Base-by-base conservation (phyloP, 176 grass and related monocot genomes). In the Carex parvula region DNA sequence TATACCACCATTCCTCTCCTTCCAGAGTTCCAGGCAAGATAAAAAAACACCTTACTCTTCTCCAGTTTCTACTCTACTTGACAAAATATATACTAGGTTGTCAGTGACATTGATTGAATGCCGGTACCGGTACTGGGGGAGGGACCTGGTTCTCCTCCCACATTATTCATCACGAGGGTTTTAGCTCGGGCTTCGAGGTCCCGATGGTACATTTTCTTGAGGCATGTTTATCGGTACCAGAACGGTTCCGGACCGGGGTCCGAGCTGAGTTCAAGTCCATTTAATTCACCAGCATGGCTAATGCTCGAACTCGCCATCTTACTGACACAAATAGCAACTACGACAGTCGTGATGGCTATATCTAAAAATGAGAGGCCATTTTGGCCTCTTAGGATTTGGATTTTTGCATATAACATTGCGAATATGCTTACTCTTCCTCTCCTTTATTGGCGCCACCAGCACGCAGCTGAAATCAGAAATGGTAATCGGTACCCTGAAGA, bases 401-500 rank as follows among this genome's bases (percentile, higher is more conserved):
- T 95, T 64, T 82, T 85, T 1, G 91, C 93, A 9, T 99, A 99
- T 89, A 92, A 93, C 87, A 42, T 95, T 8, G 93, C 90, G 12
- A 99, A 99, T 83, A 62, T 99, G n/a, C 89, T 99, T 69, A 99
- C 88, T 83, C 89, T 99, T 18, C 96, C 96, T 3, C 91, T 99
- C 57, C 86, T 99, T 58, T 95, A 95, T 6, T 99, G 96, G 96
- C 96, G 96, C 18, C 87, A 92, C 87, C 83, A 80, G 8, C 88
- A 99, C 86, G 32, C 84, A 11, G 60, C 68, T 55, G 37, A 42
- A 82, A 52, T 6, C 58, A 42, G 48, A 5, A 46, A 76, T 18
- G 65, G 73, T 2, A 70, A 60, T 39, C 68, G 55, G 3, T 24
- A 85, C 60, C 11, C 58, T 6, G 48, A 59, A 24, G 93, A 99